Conservation (phyloP, 2,329 filamentous ascomycete genomes). For the Clarireedia hainanense region DNA sequence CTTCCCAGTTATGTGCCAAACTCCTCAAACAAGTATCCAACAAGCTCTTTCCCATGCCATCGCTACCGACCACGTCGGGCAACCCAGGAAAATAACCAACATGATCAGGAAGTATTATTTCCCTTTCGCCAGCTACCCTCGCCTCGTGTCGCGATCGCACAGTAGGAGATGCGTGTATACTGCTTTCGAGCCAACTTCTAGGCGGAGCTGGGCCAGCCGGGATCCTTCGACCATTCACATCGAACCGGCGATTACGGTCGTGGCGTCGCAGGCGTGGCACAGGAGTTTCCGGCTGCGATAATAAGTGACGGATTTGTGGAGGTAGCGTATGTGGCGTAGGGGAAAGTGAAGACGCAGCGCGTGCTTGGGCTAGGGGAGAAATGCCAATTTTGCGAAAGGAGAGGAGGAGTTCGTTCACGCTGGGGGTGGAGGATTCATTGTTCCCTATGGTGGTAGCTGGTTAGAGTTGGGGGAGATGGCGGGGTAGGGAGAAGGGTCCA, state of each 20-base stretch:
- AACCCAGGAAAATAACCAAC: constrained; percentile 33
- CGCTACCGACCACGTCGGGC: constrained; percentile 17
- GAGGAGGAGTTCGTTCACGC: constrained; percentile 54
- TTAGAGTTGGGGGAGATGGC: neutral
- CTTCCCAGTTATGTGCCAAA: constrained; percentile 47
- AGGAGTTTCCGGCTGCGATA: constrained; percentile 51
- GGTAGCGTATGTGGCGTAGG: constrained; percentile 43
- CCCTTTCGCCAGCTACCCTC: neutral
- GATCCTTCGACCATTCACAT: constrained; percentile 40
- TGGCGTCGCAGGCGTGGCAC: constrained; percentile 38
- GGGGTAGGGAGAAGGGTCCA: constrained; percentile 6
- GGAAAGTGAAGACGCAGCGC: constrained; percentile 12
- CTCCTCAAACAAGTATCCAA: constrained; percentile 43
- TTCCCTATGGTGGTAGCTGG: constrained; percentile 14
- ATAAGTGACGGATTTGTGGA: constrained; percentile 49
- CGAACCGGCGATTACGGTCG: constrained; percentile 33
- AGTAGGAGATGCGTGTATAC: constrained; percentile 22
- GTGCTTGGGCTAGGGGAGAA: constrained; percentile 16
- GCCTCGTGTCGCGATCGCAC: neutral
- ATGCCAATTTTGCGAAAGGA: constrained; percentile 43
- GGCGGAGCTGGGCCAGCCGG: constrained; percentile 54
- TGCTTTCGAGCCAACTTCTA: constrained; percentile 44
- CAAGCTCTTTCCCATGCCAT: constrained; percentile 25
- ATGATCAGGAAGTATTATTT: constrained; percentile 25
- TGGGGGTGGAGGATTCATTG: constrained; percentile 30